Base-by-base conservation (phyloP, 768 basidiomycete genomes). In the Phylloporus rhodoxanthus region DNA sequence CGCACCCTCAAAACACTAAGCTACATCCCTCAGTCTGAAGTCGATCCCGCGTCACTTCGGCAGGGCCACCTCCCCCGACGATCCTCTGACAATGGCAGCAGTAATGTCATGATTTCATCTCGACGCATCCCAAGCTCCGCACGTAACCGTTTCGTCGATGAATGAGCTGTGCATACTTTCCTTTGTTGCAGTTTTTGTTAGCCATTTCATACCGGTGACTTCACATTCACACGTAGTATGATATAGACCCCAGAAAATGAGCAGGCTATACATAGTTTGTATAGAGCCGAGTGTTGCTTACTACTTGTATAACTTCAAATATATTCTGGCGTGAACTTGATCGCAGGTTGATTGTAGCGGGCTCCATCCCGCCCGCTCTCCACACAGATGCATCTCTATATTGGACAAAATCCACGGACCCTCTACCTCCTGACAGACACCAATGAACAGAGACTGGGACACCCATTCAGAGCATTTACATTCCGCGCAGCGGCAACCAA, bases 401-500 rank as follows among this genome's bases (percentile, higher is more conserved):
- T 91, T 43, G 74, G 72, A 57, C 82, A 76, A 50, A 76, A 68
- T 40, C 88, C 88, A 32, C 77, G 90, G 32, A 74, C 82, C 2
- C 68, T 92, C 34, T 86, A 84, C 61, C 79, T 92, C 17, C 76
- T 84, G 47, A 87, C 87, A 21, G 79, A 78, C 59, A 70, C 78
- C 34, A 80, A 83, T 46, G 84, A 87, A 50, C 84, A 86, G 61
- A 72, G 68, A 48, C 66, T 73, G 38, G 86, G 82, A 15, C 71
- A 75, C 46, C 85, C 87, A 17, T 68, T 67, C 29, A 73, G 78
- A 55, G 86, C 76, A 13, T 79, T 92, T 30, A 76, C 85, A 42
- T 90, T 92, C 65, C 85, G 87, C 42, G 76, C 79, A 20, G 80
- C 82, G 19, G 73, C 70, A 48, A 63, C 65, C 38, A 69, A 64